phyloP scores from a whole-genome alignment of 2,329 filamentous ascomycete species.

The Pseudogymnoascus sp. region DNA sequence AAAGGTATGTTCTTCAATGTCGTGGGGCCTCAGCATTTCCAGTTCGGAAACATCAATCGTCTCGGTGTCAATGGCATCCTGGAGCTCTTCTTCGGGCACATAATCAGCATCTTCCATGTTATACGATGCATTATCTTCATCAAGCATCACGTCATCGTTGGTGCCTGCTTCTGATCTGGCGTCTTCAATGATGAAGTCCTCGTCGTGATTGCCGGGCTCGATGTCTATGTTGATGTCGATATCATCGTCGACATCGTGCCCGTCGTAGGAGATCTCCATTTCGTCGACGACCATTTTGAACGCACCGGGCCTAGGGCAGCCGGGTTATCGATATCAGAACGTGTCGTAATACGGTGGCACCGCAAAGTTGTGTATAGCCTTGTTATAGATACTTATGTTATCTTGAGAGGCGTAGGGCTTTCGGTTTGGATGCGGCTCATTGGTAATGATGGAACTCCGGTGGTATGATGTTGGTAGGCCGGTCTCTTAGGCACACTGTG shows the following conservation, averaged over 20 bases:
- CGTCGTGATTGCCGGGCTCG: constrained; percentile 35
- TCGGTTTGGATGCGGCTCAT: neutral
- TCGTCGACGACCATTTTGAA: constrained; percentile 32
- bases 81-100: constrained; percentile 20
- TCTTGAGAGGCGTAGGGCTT: neutral
- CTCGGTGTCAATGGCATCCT: constrained; percentile 13
- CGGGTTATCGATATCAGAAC: neutral
- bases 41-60: neutral
- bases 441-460: neutral
- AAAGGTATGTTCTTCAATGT: neutral
- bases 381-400: neutral
- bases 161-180: constrained; percentile 28
- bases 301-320: neutral
- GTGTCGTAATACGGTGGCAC: neutral
- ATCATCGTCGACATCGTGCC: constrained; percentile 35
- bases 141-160: constrained; percentile 40
- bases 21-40: neutral
- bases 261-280: constrained; percentile 48
- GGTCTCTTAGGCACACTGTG: neutral
- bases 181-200: constrained; percentile 50
- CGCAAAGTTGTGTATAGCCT: neutral
- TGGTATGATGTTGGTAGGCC: neutral
- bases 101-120: constrained; percentile 28
- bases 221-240: constrained; percentile 53
- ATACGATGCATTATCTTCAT: constrained; percentile 32